phyloP scores from a whole-genome alignment of 306 rosid genomes.

The Prunus dulcis region DNA sequence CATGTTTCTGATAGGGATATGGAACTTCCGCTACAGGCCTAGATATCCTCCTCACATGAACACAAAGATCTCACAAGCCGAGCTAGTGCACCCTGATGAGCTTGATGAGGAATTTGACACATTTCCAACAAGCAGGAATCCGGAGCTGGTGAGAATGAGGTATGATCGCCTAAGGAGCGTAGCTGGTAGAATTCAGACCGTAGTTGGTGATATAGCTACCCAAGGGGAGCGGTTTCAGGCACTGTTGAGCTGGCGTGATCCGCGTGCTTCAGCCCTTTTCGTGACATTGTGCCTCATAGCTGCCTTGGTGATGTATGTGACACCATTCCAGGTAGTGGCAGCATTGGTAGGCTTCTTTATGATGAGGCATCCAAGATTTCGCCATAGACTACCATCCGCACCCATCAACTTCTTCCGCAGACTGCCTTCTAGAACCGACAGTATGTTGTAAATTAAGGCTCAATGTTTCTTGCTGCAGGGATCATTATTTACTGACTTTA shows the following conservation, averaged over 20 bases:
- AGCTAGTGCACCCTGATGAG: slow-evolving; percentile 47
- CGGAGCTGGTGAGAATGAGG: slow-evolving; percentile 46
- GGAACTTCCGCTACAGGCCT: slow-evolving; percentile 57
- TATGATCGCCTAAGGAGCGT: slow-evolving; percentile 50
- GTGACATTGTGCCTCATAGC: slow-evolving; percentile 36
- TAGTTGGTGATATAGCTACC: slow-evolving; percentile 54
- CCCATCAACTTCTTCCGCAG: slow-evolving; percentile 56
- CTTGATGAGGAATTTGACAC: slow-evolving; percentile 57
- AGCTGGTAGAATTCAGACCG: slow-evolving; percentile 47
- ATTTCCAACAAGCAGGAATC: slow-evolving; percentile 37
- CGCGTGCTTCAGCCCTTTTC: slow-evolving; percentile 44
- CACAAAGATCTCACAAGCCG: slow-evolving; percentile 45
- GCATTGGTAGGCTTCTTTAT: slow-evolving; percentile 35
- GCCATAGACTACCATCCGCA: slow-evolving; percentile 41
- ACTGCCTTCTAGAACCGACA: slow-evolving; percentile 47
- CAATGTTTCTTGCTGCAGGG: neutral
- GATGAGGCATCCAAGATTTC: slow-evolving; percentile 50
- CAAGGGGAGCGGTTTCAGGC: slow-evolving; percentile 52
- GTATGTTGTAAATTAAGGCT: slow-evolving; percentile 32
- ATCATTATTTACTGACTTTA: neutral
- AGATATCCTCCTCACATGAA: slow-evolving; percentile 58
- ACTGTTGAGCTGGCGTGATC: slow-evolving; percentile 48
- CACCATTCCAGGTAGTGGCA: slow-evolving; percentile 42
- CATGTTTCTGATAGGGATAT: slow-evolving; percentile 51
- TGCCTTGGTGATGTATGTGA: slow-evolving; percentile 39